Percentiles rank a stretch among this genome's conserved stretches.
These are phyloP conservation scores for Botrytis hyacinthi DNA, from an alignment of 2,329 filamentous ascomycete species.

Conservation along the genomic window DNA sequence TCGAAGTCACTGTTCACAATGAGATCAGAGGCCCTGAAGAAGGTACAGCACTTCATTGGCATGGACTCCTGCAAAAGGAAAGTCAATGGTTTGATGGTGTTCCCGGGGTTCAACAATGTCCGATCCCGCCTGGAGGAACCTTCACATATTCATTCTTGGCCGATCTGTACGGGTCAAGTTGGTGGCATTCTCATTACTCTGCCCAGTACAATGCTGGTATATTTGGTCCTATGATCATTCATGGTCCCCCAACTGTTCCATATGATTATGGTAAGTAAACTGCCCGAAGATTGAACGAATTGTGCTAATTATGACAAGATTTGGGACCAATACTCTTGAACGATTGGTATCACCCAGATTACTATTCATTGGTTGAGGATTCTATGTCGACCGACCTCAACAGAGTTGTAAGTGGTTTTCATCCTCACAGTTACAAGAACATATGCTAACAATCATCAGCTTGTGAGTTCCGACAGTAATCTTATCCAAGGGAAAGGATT, in stretches of 20 bases:
- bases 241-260: conserved; percentile 54
- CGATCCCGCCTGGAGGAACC: conserved; percentile 51
- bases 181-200: conserved; percentile 62
- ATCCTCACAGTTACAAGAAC: too few species aligned
- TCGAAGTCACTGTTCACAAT: conserved; percentile 69
- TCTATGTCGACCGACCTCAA: conserved; percentile 32
- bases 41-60: conserved; percentile 43
- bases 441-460: conserved; percentile 1
- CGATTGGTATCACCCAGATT: conserved; percentile 45
- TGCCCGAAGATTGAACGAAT: background rate
- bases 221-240: conserved; percentile 58
- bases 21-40: conserved; percentile 49
- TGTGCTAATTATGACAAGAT: conserved; percentile 37
- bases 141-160: conserved; percentile 35
- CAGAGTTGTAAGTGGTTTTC: background rate
- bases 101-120: conserved; percentile 58
- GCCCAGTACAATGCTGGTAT: conserved; percentile 53
- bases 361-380: conserved; percentile 48
- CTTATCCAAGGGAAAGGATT: conserved; percentile 35
- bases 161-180: conserved; percentile 34
- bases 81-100: conserved; percentile 43
- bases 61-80: conserved; percentile 49
- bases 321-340: conserved; percentile 49
- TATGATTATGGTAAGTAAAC: conserved; percentile 52
- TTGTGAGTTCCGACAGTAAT: conserved; percentile 34